Percentiles rank a stretch among this genome's conserved stretches.
phyloP scores from a whole-genome alignment of 202 grass and related monocot genomes.

The Sporobolus alterniflorus region DNA sequence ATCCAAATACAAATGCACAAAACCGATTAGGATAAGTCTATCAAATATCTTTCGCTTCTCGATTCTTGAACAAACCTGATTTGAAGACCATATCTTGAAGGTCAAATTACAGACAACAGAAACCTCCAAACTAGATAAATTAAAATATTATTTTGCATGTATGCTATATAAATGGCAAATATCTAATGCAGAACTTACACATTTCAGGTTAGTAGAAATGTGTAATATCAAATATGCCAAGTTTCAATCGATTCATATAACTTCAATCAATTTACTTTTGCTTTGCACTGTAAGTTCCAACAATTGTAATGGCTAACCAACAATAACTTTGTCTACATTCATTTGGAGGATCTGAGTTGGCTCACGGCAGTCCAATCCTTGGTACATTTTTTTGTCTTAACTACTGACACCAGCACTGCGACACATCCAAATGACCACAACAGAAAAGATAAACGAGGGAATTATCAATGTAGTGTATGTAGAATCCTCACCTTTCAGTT shows the following conservation, averaged over 20 bases:
- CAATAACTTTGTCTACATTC: slow-evolving; percentile 50
- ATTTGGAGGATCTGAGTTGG: slow-evolving; percentile 44
- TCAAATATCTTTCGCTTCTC: background rate
- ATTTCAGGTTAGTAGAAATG: background rate
- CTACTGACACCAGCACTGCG: slow-evolving; percentile 34
- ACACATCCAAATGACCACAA: slow-evolving; percentile 36
- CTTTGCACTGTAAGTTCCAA: slow-evolving; percentile 47
- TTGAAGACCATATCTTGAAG: background rate
- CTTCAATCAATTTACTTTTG: slow-evolving; percentile 66
- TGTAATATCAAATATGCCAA: slow-evolving; percentile 2
- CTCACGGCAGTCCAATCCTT: slow-evolving; percentile 46
- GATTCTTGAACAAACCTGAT: background rate
- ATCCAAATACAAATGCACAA: slow-evolving; percentile 20
- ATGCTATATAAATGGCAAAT: background rate
- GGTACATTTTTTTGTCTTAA: slow-evolving; percentile 47
- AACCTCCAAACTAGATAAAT: background rate
- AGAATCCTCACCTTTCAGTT: slow-evolving; percentile 10
- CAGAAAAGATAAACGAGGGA: slow-evolving; percentile 48
- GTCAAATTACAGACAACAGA: slow-evolving; percentile 7
- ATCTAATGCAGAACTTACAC: background rate
- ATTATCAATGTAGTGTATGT: background rate
- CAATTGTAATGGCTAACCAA: slow-evolving; percentile 54
- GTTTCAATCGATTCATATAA: slow-evolving; percentile 55
- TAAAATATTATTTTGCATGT: slow-evolving; percentile 10
- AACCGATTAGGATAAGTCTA: background rate